Evolutionary conservation across 371 early-diverging fungal genomes (phyloP).

Genomic region (Edhazardia aedis): DNA sequence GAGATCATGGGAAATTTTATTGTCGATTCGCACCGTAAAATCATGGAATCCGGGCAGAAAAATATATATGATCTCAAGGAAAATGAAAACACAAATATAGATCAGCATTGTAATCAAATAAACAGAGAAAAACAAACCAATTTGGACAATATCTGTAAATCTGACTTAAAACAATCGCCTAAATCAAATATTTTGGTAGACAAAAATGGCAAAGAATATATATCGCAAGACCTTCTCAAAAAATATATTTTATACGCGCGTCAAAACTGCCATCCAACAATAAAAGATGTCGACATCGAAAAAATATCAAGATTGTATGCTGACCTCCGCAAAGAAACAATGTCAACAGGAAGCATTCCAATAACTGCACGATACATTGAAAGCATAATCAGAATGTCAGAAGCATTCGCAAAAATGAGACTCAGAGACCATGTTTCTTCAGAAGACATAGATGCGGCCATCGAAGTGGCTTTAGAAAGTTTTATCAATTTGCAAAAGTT

Average conservation of each 20-base stretch:
- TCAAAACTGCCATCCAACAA: conserved; percentile 59
- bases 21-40: conserved; percentile 62
- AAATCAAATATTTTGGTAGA: neutral
- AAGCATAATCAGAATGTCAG: conserved; percentile 80
- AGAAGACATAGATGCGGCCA: conserved; percentile 82
- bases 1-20: conserved; percentile 76
- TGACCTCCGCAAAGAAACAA: conserved; percentile 71
- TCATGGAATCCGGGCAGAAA: conserved; percentile 14
- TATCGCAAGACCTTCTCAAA: conserved; percentile 49
- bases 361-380: conserved; percentile 95
- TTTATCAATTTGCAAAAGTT: conserved; percentile 86
- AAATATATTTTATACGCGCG: conserved; percentile 91
- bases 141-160: neutral
- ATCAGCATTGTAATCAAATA: neutral
- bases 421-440: conserved; percentile 66
- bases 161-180: neutral
- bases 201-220: neutral
- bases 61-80: conserved; percentile 7
- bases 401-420: conserved; percentile 89
- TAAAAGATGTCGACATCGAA: conserved; percentile 63
- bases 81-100: conserved; percentile 26
- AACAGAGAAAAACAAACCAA: neutral
- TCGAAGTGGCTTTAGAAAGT: conserved; percentile 65
- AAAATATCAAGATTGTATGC: conserved; percentile 65
- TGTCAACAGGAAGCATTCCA: conserved; percentile 63